Percentiles rank a stretch among this genome's conserved stretches.
phyloP scores from a whole-genome alignment of 192 early-diverging fungal species.

The Backusella circina region DNA sequence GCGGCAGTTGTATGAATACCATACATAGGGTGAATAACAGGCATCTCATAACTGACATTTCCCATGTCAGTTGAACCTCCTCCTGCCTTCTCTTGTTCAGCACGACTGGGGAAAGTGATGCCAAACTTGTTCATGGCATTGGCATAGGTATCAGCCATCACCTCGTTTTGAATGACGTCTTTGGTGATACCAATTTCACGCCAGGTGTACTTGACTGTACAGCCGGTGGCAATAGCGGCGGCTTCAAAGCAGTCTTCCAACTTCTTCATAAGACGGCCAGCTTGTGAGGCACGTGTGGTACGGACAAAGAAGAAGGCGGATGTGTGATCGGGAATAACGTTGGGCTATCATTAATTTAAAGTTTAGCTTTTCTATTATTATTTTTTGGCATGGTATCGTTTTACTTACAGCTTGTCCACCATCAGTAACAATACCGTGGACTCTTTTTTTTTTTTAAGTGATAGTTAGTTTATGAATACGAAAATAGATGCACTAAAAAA shows the following conservation, averaged over 20 bases:
- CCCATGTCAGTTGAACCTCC: slow-evolving; percentile 69
- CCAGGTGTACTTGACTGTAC: slow-evolving; percentile 52
- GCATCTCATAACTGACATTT: slow-evolving; percentile 63
- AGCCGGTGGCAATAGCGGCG: slow-evolving; percentile 67
- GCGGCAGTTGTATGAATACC: slow-evolving; percentile 46
- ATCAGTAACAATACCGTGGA: slow-evolving; percentile 74
- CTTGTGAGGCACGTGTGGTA: slow-evolving; percentile 42
- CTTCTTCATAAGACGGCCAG: slow-evolving; percentile 45
- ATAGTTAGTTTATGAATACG: not conserved
- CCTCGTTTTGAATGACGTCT: slow-evolving; percentile 44
- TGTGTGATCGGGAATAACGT: slow-evolving; percentile 67
- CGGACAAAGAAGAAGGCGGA: slow-evolving; percentile 56
- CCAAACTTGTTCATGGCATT: slow-evolving; percentile 38
- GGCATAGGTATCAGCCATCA: slow-evolving; percentile 33
- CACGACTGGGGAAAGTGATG: slow-evolving; percentile 19
- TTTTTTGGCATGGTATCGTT: not conserved
- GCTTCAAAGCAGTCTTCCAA: slow-evolving; percentile 57
- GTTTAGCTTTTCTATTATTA: not conserved
- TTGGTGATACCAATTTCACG: slow-evolving; percentile 31
- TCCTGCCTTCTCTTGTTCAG: slow-evolving; percentile 20
- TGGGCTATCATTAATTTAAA: slow-evolving; percentile 26
- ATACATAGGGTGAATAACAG: slow-evolving; percentile 39
- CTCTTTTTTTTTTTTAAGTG: slow-evolving; percentile 18
- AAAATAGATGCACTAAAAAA: not conserved
- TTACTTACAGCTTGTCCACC: slow-evolving; percentile 60